Percentiles rank a stretch among this genome's conserved stretches.
Conservation (phyloP, 2,329 filamentous ascomycete species). For the Exophiala sideris region DNA sequence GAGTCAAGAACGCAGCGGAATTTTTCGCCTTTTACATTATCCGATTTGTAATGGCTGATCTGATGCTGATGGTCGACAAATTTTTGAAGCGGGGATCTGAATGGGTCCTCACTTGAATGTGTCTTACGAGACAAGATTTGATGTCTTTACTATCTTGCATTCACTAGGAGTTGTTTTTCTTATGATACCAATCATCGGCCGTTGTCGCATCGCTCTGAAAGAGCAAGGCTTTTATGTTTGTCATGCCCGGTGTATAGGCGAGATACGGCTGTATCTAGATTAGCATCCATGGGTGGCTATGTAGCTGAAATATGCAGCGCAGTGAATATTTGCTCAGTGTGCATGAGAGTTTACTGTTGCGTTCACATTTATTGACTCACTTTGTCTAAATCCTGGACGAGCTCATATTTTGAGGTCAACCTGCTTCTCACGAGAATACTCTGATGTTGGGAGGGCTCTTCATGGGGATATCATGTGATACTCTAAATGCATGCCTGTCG, state of each 20-base stretch:
- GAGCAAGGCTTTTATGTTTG: background rate
- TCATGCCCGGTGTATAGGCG: too few species aligned
- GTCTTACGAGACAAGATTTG: background rate
- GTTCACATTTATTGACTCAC: too few species aligned
- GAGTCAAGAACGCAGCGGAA: constrained; percentile 87
- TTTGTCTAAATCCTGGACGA: too few species aligned
- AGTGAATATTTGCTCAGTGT: too few species aligned
- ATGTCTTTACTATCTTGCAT: background rate
- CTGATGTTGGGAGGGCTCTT: too few species aligned
- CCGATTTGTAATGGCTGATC: constrained; percentile 84
- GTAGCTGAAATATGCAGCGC: too few species aligned
- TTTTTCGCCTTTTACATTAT: constrained; percentile 98
- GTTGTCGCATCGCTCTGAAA: background rate
- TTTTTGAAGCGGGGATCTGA: constrained; percentile 95
- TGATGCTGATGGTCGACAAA: constrained; percentile 85
- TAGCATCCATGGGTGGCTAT: background rate
- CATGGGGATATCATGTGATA: too few species aligned
- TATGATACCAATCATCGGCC: constrained; percentile 1
- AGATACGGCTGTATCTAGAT: background rate
- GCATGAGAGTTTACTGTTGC: too few species aligned
- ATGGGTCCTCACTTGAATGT: constrained; percentile 67
- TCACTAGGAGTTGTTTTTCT: background rate
- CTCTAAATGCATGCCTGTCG: too few species aligned
- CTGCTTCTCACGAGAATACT: too few species aligned
- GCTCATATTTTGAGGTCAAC: too few species aligned